Evolutionary conservation across 73 alveolate species (phyloP).

Genomic region (Tetrahymena elliotti): DNA sequence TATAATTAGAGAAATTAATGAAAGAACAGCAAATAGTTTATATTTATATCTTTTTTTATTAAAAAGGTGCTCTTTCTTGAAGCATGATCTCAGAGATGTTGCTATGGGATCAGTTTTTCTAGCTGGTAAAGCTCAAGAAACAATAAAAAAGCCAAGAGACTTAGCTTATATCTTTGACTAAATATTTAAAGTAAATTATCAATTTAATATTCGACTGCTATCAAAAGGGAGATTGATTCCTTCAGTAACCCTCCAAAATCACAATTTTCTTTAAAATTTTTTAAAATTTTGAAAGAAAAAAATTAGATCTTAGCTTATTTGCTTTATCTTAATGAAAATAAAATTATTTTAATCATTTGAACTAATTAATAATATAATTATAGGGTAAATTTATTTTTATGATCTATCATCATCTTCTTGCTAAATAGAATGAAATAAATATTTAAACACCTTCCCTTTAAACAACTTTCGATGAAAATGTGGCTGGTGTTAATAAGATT

Average conservation of each 20-base stretch:
- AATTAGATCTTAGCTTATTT: not conserved
- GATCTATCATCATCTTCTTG: not conserved
- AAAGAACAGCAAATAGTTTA: too few relatives aligned
- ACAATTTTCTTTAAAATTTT: not conserved
- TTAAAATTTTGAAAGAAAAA: not conserved
- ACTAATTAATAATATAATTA: not conserved
- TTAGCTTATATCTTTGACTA: not conserved
- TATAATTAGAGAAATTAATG: not conserved
- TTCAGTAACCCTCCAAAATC: not conserved
- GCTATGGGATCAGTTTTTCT: not conserved
- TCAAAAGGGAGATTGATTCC: not conserved
- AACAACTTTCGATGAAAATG: not conserved
- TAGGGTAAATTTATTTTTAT: not conserved
- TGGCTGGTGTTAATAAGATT: not conserved
- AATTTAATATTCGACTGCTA: not conserved
- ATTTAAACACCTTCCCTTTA: not conserved
- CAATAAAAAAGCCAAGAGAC: not conserved
- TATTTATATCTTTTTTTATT: not conserved
- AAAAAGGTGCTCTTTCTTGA: not conserved
- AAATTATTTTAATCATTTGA: not conserved
- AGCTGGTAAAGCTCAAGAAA: not conserved
- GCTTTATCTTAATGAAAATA: not conserved
- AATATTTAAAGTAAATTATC: not conserved
- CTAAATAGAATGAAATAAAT: not conserved
- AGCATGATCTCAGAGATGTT: not conserved